Conservation (phyloP, 1,284 basidiomycete genomes). For the Bjerkandera adusta region DNA sequence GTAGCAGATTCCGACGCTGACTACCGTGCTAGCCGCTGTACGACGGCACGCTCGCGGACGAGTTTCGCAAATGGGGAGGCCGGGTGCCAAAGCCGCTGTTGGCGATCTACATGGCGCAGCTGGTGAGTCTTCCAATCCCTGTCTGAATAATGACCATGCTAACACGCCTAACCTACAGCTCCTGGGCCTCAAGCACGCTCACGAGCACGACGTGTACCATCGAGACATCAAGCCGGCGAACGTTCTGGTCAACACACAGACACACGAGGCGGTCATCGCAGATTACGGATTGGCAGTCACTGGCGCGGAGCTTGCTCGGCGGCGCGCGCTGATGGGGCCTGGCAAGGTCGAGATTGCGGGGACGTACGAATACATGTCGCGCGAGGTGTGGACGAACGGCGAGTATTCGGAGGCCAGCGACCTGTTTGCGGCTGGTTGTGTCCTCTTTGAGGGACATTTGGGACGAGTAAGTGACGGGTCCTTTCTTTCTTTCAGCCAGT, state of each 20-base stretch:
- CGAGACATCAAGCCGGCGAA: slow-evolving; percentile 7
- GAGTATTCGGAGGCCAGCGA: slow-evolving; percentile 1
- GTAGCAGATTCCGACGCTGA: neutral
- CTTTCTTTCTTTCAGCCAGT: too few species aligned
- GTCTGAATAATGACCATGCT: neutral
- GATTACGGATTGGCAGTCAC: neutral
- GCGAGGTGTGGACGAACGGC: neutral
- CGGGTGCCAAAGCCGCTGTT: neutral
- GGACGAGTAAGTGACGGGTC: slow-evolving; percentile 1
- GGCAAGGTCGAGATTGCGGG: neutral
- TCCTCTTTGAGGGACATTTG: neutral
- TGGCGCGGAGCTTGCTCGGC: neutral
- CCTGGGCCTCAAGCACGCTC: neutral
- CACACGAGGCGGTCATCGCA: neutral
- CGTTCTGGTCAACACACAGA: neutral
- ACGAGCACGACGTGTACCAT: neutral
- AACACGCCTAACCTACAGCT: neutral
- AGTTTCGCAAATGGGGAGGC: neutral
- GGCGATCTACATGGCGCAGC: neutral
- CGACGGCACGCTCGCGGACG: neutral
- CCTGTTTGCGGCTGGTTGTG: neutral
- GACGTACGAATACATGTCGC: neutral
- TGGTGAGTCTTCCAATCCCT: neutral
- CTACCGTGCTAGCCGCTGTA: neutral
- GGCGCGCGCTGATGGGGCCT: too few species aligned